Conservation (phyloP, 2,329 filamentous ascomycete genomes). For the Penicillium sp. region DNA sequence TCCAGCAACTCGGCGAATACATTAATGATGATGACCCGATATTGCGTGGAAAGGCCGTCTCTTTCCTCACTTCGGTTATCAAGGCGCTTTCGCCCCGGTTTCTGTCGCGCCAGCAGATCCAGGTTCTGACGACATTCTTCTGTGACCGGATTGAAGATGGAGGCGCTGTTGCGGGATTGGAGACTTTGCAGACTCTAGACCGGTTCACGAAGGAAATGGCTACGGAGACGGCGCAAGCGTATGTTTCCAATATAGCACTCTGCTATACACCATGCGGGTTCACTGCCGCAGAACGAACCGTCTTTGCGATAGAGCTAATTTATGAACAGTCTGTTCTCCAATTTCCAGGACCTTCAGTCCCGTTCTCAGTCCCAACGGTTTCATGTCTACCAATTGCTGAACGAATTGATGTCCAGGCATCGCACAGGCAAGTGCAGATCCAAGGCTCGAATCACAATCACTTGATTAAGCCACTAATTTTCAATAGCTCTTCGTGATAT, state of each 20-base stretch:
- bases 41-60: conserved; percentile 53
- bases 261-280: too few relatives aligned
- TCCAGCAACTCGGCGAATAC: conserved; percentile 61
- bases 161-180: conserved; percentile 54
- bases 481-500: conserved; percentile 48
- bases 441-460: too few relatives aligned
- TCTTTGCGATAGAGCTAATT: too few relatives aligned
- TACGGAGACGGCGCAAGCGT: conserved; percentile 50
- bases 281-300: too few relatives aligned
- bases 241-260: conserved; percentile 28
- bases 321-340: conserved; percentile 42
- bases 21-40: conserved; percentile 60
- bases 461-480: too few relatives aligned
- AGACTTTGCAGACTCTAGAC: conserved; percentile 54
- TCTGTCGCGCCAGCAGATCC: conserved; percentile 55
- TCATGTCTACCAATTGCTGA: conserved; percentile 56
- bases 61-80: conserved; percentile 42
- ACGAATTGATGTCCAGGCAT: conserved; percentile 57
- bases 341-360: conserved; percentile 54
- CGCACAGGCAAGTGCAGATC: conserved; percentile 51
- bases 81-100: conserved; percentile 49
- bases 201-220: conserved; percentile 56
- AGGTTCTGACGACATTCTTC: conserved; percentile 60
- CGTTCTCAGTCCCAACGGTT: conserved; percentile 61
- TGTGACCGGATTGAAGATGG: conserved; percentile 60